Evolutionary conservation across 257 asterid genomes (phyloP), one percentile per base, ranked within the genome.

Genomic region (Sherardia arvensis): DNA sequence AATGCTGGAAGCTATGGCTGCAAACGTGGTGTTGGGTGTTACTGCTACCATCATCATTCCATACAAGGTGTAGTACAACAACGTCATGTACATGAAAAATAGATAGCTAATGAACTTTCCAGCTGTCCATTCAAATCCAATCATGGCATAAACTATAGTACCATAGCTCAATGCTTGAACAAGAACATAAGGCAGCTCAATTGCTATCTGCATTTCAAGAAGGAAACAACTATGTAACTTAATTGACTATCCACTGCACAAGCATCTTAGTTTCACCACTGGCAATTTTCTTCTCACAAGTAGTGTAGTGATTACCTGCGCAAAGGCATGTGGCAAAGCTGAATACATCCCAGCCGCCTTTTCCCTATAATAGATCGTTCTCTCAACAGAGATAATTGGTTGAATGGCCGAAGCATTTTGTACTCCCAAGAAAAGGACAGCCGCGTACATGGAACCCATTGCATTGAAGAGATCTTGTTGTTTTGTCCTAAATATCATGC

Each of bases 381-480:
- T 80, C 59, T 89, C 96, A 22, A 86, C 73, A 20, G 73, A 83
- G 53, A 89, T 83, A 32, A 86, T 91, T 1, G 96, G 96, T 69
- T 89, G 96, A 47, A 84, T 91, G 15, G 96, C 76, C 0, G 95
- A 76, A 4, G 94, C 87, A 23, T 89, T 89, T 29, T 88, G 84
- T 73, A 89, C 79, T 33, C 96, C 96, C 3, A 89, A 77, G 62
- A 89, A 89, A 38, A 89, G 64, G 61, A 86, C 88, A 3, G 96
- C 93, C 15, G 93, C 89, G 55, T 89, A 89, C 95, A 89, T 84
- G 67, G 96, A 89, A 10, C 96, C 96, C 96, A 89, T 89, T 26
- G 96, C 93, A 40, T 89, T 89, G 67, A 79, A 79, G 59, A 89
- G 80, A 67, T 89, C 96, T 79, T 89, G 96, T 66, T 81, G 87